Base-by-base conservation (phyloP, 2,329 filamentous ascomycete species). In the Nothopassalora personata region DNA sequence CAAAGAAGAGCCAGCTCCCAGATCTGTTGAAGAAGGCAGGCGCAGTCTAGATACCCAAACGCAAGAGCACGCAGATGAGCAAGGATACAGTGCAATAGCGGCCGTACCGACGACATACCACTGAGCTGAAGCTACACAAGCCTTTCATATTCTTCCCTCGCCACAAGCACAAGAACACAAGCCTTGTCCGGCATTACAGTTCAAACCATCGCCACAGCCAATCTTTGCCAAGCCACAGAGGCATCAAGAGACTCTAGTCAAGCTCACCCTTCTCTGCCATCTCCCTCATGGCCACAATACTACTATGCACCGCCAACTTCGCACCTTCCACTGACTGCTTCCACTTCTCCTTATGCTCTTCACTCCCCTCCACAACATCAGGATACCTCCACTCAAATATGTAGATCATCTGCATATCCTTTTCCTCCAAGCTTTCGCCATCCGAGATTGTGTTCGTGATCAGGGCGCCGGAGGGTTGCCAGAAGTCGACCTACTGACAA, bases 1-100 rank as follows among this genome's bases (percentile, higher is more conserved):
- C 78, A 55, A 84, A 81, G 76, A 84, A 83, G 75, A 65, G 62
- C 11, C 73, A 95, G 66, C 77, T 97, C 56, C 82, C 85, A 66
- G 70, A 70, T 33, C 75, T 94, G 67, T 77, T 90, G 73, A 82
- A 83, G 77, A 79, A 79, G 51, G 87, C 85, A 64, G 82, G 82
- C 70, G 87, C 87, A 66, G 61, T 87, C 63, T 89, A 80, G 77
- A 62, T 57, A 54, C 36, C 46, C 45, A 55, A 36, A 31, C 15
- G 19, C 39, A 49, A 19, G 46, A 50, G 30, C 31, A 36, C 33
- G 53, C 39, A 54, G 45, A 50, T 28, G 5, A 28, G 47, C 19
- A 49, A 11, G 15, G 28, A 49, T 27, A 28, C 47, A 31, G 47
- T 43, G 39, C 7, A 34, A 34, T 34, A 34, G 8, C 31, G 2